Conservation (phyloP, 768 basidiomycete species). For the Asterophora lycoperdoides region DNA sequence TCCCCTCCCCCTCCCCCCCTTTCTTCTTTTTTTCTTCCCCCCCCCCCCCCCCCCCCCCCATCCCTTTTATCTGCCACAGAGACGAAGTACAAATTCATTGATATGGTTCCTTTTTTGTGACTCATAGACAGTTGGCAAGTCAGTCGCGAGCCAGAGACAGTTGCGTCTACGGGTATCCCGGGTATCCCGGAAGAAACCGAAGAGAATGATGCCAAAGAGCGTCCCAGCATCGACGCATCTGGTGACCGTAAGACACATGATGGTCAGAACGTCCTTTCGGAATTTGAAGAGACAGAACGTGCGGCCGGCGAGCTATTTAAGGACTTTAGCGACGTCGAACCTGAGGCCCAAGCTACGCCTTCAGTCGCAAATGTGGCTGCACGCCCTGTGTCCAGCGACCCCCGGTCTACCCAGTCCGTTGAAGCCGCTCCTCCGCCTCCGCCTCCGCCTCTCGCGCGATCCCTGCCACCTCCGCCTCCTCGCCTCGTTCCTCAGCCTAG, state of each 20-base stretch:
- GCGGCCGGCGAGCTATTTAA: conserved; percentile 5
- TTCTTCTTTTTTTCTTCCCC: too few species aligned
- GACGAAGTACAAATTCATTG: conserved; percentile 25
- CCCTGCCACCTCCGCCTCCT: conserved; percentile 20
- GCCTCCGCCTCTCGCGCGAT: conserved; percentile 4
- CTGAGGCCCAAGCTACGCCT: conserved; percentile 13
- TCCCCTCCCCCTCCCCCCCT: too few species aligned
- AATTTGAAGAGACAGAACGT: conserved; percentile 4
- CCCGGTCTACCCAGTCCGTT: background rate
- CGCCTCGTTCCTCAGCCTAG: conserved; percentile 25
- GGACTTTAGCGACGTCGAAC: conserved; percentile 5
- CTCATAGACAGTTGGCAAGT: conserved; percentile 14
- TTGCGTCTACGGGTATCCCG: conserved; percentile 6
- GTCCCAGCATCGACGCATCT: background rate
- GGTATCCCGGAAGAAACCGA: conserved; percentile 11
- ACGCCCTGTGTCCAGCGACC: conserved; percentile 11
- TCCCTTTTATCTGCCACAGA: conserved; percentile 16
- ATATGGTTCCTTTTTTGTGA: conserved; percentile 17
- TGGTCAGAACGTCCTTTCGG: background rate
- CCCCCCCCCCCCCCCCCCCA: too few species aligned
- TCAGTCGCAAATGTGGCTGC: conserved; percentile 11
- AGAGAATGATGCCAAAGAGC: conserved; percentile 10
- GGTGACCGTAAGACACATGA: conserved; percentile 12
- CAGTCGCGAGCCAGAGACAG: conserved; percentile 5
- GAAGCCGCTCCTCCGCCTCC: background rate